Conservation (phyloP, 352 stramenopile genomes). For the Pythium chondricola region DNA sequence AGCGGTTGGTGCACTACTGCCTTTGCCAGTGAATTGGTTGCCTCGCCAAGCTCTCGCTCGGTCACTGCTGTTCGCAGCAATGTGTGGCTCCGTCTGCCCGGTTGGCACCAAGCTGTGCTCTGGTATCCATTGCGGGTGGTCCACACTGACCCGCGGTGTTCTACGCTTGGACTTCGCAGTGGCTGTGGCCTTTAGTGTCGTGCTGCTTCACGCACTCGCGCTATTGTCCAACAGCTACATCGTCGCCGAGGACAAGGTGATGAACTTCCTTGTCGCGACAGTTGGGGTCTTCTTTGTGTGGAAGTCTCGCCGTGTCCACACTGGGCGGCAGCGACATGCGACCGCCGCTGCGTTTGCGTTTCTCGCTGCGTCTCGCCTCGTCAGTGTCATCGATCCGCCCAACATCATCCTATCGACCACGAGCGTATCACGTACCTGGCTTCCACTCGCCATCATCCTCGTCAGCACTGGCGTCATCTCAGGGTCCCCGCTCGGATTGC, state of each 20-base stretch:
- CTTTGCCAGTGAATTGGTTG: background rate
- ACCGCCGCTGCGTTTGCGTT: conserved; percentile 24
- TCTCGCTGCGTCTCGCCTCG: conserved; percentile 34
- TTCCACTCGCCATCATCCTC: conserved; percentile 19
- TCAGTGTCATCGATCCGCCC: conserved; percentile 38
- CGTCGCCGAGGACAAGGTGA: conserved; percentile 60
- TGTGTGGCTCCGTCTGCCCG: too few species aligned
- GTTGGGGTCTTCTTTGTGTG: conserved; percentile 40
- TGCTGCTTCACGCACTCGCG: conserved; percentile 55
- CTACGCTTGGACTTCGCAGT: too few species aligned
- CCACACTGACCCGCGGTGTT: too few species aligned
- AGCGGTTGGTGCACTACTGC: background rate
- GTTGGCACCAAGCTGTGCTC: too few species aligned
- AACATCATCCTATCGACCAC: conserved; percentile 65
- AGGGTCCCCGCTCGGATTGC: background rate
- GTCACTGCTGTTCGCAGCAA: background rate
- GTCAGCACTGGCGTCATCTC: background rate
- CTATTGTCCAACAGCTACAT: conserved; percentile 86
- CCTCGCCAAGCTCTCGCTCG: background rate
- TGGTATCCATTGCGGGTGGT: too few species aligned
- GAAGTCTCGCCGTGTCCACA: conserved; percentile 1
- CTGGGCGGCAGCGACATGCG: background rate
- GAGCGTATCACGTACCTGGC: conserved; percentile 27
- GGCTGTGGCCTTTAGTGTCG: conserved; percentile 32
- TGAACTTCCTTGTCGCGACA: conserved; percentile 61